These are phyloP conservation scores for Hemisphaericaspora subhashii DNA, from an alignment of 1,139 yeast genomes.

Conservation along the genomic window DNA sequence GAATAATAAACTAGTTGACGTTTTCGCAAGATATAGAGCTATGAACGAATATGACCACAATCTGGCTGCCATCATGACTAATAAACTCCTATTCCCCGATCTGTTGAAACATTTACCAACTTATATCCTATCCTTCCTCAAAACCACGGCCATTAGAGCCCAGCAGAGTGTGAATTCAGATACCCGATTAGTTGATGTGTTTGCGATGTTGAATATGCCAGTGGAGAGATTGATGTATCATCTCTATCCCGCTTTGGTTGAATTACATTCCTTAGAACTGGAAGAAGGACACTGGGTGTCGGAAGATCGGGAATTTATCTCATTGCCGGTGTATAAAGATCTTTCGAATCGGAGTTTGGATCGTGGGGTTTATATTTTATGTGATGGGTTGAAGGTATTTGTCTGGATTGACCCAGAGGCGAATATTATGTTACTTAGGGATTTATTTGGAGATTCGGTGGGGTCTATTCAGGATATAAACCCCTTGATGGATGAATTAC, in stretches of 20 bases:
- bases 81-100: conserved; percentile 80
- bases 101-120: conserved; percentile 73
- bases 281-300: conserved; percentile 53
- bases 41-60: conserved; percentile 50
- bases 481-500: conserved; percentile 61
- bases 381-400: conserved; percentile 62
- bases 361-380: conserved; percentile 79
- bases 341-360: conserved; percentile 47
- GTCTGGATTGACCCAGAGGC: conserved; percentile 76
- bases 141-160: conserved; percentile 61
- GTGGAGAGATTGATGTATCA: conserved; percentile 60
- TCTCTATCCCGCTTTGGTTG: conserved; percentile 80
- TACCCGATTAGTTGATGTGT: conserved; percentile 58
- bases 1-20: conserved; percentile 64
- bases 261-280: conserved; percentile 65
- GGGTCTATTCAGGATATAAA: conserved; percentile 45
- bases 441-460: conserved; percentile 65
- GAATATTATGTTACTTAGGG: conserved; percentile 65
- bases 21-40: conserved; percentile 75
- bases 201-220: conserved; percentile 55
- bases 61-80: conserved; percentile 49
- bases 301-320: conserved; percentile 41
- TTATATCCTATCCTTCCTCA: conserved; percentile 67
- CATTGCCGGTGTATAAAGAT: conserved; percentile 52
- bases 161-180: conserved; percentile 50